Evolutionary conservation across 768 basidiomycete genomes (phyloP), one percentile per base, ranked within the genome.

Genomic region (Podaxis sp.): DNA sequence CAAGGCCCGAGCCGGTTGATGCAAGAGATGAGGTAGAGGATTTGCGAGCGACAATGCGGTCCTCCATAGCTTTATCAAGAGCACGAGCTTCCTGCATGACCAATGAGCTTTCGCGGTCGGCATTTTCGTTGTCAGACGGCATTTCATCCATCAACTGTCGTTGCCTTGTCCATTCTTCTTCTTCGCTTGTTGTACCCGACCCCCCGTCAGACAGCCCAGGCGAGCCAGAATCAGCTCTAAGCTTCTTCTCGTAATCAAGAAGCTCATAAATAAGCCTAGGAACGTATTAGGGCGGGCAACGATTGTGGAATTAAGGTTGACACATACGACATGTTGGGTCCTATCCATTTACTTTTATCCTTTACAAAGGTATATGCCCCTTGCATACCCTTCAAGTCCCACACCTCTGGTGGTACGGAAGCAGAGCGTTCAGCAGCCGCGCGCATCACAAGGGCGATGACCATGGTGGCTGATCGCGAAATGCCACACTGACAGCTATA

Each of bases 321-420:
- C 40, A 88, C 93, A 76, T 78, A 94, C 91, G 92, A 94, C 88
- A 96, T 96, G 75, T 96, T 96, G 58, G 95, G 95, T 20, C 95
- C 91, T 62, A 93, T 84, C 79, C 88, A 89, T 74, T 85, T 87
- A 73, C 90, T 93, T 78, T 92, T 95, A 71, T 88, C 84, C 75
- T 96, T 95, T 48, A 96, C 94, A 76, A 86, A 96, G 52, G 88
- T 77, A 74, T 96, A 96, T 28, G 95, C 91, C 41, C 86, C 89
- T 71, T 96, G 92, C 92, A 94, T 94, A 56, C 93, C 92, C 66
- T 87, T 87, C 65, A 94, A 79, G 8, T 85, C 83, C 87, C 88
- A 90, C 5, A 93, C 84, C 65, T 91, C 86, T 44, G 89, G 81
- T 13, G 90, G 87, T 24, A 91, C 90, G 46, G 78, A 78, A 13